A percentile compares a stretch with the other conserved stretches of the same genome.
Conservation (phyloP, 768 basidiomycete species). For the Termitomyces sp. region DNA sequence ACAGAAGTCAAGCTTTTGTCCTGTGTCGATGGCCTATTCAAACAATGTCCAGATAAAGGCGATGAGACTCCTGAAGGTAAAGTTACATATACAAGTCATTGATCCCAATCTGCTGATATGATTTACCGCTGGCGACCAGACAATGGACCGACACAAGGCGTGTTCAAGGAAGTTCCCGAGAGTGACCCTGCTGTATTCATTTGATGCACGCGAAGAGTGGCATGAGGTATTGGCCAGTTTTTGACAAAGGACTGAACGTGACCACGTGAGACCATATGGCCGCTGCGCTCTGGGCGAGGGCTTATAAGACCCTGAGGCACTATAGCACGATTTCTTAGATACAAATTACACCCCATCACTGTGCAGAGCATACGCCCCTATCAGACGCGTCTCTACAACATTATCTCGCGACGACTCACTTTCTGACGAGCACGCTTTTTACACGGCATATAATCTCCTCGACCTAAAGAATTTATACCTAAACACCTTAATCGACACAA, state of each 20-base stretch:
- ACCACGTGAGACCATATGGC: conserved; percentile 2
- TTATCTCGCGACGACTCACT: background rate
- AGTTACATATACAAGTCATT: background rate
- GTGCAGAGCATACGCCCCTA: background rate
- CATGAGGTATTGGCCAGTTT: background rate
- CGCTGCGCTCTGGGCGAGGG: conserved; percentile 1
- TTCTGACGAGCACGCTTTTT: background rate
- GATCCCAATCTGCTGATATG: background rate
- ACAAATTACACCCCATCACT: background rate
- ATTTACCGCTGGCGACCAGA: background rate
- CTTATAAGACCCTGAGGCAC: background rate
- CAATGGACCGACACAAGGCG: background rate
- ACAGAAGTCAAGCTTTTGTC: background rate
- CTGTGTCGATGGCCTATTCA: background rate
- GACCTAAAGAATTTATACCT: background rate
- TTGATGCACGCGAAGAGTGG: background rate
- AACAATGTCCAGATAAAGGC: background rate
- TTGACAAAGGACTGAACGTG: conserved; percentile 7
- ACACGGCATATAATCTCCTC: background rate
- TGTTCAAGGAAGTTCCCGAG: conserved; percentile 10
- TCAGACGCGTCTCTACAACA: background rate
- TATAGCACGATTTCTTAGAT: background rate
- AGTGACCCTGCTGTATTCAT: background rate
- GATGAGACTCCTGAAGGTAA: background rate
- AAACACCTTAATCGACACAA: background rate